Conservation (phyloP, 768 basidiomycete genomes). For the Boletus edulis region DNA sequence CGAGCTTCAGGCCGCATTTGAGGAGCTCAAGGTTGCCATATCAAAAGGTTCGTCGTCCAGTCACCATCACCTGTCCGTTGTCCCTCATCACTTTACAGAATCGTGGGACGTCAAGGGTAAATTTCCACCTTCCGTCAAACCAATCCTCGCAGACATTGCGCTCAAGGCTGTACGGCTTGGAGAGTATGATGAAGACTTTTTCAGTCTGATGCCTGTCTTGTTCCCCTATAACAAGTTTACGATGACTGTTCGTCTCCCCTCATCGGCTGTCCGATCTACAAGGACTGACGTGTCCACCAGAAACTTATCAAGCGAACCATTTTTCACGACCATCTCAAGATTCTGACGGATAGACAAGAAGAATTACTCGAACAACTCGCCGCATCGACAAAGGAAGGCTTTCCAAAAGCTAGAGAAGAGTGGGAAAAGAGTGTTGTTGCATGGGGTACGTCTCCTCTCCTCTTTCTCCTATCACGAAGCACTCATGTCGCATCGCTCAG, state of each 20-base stretch:
- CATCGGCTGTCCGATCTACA: not conserved
- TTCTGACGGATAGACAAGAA: slow-evolving; percentile 68
- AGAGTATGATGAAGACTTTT: slow-evolving; percentile 92
- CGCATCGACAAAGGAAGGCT: slow-evolving; percentile 60
- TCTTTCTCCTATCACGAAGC: not conserved
- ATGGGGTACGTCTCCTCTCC: slow-evolving; percentile 54
- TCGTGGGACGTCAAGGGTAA: slow-evolving; percentile 81
- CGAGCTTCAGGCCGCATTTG: slow-evolving; percentile 59
- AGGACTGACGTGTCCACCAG: slow-evolving; percentile 37
- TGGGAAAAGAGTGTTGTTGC: slow-evolving; percentile 66
- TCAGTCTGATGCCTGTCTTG: slow-evolving; percentile 78
- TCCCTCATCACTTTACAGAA: slow-evolving; percentile 42
- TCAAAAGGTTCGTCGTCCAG: slow-evolving; percentile 43
- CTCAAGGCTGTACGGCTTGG: slow-evolving; percentile 77
- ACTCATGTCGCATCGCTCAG: slow-evolving; percentile 24
- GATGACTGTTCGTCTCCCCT: slow-evolving; percentile 62
- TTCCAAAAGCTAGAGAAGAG: slow-evolving; percentile 68
- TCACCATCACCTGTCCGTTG: not conserved
- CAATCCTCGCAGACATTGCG: slow-evolving; percentile 66
- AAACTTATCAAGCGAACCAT: slow-evolving; percentile 94
- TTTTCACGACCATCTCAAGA: slow-evolving; percentile 65
- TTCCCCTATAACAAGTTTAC: slow-evolving; percentile 97
- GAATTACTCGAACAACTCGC: slow-evolving; percentile 62
- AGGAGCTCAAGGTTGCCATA: slow-evolving; percentile 59
- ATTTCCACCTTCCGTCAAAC: slow-evolving; percentile 82